Evolutionary conservation across 140 eudicot species (phyloP).

Genomic region (Flaveria floridana): DNA sequence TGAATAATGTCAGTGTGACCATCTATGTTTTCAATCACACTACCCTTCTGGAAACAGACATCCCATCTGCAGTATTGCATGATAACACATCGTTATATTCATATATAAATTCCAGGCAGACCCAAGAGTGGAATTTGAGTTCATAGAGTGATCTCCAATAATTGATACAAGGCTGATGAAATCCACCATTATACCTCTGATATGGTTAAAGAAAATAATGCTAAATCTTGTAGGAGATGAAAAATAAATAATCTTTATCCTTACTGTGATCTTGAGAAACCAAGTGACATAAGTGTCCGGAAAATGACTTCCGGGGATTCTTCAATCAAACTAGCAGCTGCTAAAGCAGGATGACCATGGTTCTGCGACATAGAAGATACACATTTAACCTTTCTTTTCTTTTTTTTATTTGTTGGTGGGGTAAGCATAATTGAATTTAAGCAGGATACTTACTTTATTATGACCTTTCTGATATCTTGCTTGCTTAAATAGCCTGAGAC

Average conservation of each 20-base stretch:
- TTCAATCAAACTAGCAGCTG: conserved; percentile 64
- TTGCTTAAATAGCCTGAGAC: conserved; percentile 59
- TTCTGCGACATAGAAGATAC: conserved; percentile 31
- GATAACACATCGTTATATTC: neutral
- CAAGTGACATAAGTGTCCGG: conserved; percentile 72
- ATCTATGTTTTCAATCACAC: conserved; percentile 71
- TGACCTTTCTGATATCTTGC: conserved; percentile 39
- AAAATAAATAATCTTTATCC: conserved; percentile 21
- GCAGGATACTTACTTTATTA: conserved; percentile 39
- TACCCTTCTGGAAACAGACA: conserved; percentile 59
- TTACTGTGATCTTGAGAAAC: conserved; percentile 85
- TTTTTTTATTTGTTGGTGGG: neutral
- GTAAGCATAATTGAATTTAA: neutral
- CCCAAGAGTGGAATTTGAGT: neutral
- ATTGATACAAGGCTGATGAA: neutral
- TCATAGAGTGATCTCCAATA: neutral
- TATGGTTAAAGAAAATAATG: neutral
- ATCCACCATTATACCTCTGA: neutral
- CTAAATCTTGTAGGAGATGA: neutral
- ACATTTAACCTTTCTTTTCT: neutral
- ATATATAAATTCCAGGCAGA: neutral
- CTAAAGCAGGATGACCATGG: conserved; percentile 60
- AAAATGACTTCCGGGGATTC: conserved; percentile 73
- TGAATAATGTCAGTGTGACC: conserved; percentile 75
- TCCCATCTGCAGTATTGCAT: conserved; percentile 67